Evolutionary conservation across 805 yeast species (phyloP), one percentile per base, ranked within the genome.

Genomic region (Candida incommunis): DNA sequence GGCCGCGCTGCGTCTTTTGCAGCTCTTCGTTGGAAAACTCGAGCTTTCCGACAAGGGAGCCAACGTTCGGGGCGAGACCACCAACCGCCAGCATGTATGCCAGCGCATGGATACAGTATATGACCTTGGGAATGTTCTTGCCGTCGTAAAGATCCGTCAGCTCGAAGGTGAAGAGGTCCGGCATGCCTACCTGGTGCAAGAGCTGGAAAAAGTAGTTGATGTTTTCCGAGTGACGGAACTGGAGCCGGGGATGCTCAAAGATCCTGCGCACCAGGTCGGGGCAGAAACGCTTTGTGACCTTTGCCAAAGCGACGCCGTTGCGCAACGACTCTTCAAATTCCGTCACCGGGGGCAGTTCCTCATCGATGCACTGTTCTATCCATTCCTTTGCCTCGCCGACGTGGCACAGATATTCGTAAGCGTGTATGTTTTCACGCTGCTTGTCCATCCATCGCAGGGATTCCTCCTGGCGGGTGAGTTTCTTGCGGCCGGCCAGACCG

Each of bases 211-310:
- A 88, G 21, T 78, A 69, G 54, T 86, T 85, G 57, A 92, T 90
- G 59, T 92, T 92, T 58, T 92, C 96, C 0, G 95, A 85, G 60
- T 86, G 95, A 50, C 82, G 78, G 67, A 85, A 92, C 59, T 86
- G 88, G 34, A 88, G 69, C 51, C 68, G 82, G 53, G 72, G 72
- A 42, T 76, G 76, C 54, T 74, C 65, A 29, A 76, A 77, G 15
- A 70, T 67, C 59, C 75, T 61, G 51, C 68, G 66, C 42, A 78
- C 78, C 44, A 74, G 65, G 0, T 74, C 70, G 0, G 96, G 90
- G 41, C 81, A 75, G 45, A 92, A 77, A 2, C 68, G 72, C 52
- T 76, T 74, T 5, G 94, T 78, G 37, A 90, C 62, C 56, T 82
- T 78, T 2, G 96, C 96, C 27, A 92, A 65, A 40, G 78, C 69